These are phyloP conservation scores for Cardamine chenopodiifolia DNA, from an alignment of 345 rosid genomes.

Conservation along the genomic window DNA sequence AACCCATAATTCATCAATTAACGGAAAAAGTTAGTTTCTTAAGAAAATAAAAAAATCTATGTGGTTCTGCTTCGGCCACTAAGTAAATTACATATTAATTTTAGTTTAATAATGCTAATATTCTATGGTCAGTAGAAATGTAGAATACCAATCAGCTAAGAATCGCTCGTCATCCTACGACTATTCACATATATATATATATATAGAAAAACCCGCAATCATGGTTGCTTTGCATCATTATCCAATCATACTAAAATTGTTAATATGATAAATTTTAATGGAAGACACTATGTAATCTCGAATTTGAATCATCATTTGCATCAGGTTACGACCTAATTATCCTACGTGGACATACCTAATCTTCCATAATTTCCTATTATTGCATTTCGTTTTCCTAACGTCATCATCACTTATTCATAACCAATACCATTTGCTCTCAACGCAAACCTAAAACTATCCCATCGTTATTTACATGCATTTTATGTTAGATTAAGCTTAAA, in stretches of 20 bases:
- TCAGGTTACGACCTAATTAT: constrained; percentile 28
- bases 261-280: background rate
- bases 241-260: constrained; percentile 18
- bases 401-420: constrained; percentile 22
- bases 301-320: constrained; percentile 34
- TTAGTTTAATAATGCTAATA: background rate
- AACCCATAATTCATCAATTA: background rate
- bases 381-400: constrained; percentile 8
- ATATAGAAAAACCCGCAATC: too few species aligned
- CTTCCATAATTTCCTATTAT: constrained; percentile 21
- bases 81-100: background rate
- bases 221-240: constrained; percentile 1
- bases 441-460: constrained; percentile 1
- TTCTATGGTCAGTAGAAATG: too few species aligned
- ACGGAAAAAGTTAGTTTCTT: too few species aligned
- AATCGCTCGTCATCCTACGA: too few species aligned
- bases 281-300: constrained; percentile 16
- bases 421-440: background rate
- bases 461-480: background rate
- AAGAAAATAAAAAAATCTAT: background rate
- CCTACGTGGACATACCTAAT: constrained; percentile 36
- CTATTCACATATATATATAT: too few species aligned
- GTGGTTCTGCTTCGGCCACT: background rate
- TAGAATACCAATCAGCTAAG: too few species aligned
- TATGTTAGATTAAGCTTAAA: too few species aligned